These are phyloP conservation scores for Termitomyces heimii DNA, from an alignment of 768 basidiomycete genomes.

Conservation along the genomic window DNA sequence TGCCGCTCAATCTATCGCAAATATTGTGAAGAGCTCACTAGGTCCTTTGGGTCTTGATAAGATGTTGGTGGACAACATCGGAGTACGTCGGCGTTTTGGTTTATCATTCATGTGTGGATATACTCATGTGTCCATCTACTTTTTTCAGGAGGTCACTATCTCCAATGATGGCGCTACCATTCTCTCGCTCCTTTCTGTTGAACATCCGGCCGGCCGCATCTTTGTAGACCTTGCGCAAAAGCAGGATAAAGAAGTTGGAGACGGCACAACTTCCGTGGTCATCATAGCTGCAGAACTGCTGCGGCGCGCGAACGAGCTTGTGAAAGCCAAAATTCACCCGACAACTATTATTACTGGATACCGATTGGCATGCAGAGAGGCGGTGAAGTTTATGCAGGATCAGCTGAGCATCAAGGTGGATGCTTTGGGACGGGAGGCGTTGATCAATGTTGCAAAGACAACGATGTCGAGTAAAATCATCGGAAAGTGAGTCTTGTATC, in stretches of 20 bases:
- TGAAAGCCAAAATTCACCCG: slow-evolving; percentile 97
- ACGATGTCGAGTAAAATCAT: slow-evolving; percentile 99
- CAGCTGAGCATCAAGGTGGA: slow-evolving; percentile 95
- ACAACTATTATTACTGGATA: slow-evolving; percentile 99
- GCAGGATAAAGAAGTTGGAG: slow-evolving; percentile 98
- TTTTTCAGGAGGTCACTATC: slow-evolving; percentile 89
- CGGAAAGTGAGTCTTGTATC: slow-evolving; percentile 65
- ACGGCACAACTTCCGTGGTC: slow-evolving; percentile 98
- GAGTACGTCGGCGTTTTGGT: slow-evolving; percentile 49
- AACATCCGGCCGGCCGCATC: slow-evolving; percentile 95
- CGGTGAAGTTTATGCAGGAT: slow-evolving; percentile 97
- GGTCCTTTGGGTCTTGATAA: slow-evolving; percentile 95
- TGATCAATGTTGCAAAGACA: slow-evolving; percentile 96
- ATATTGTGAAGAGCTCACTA: slow-evolving; percentile 93
- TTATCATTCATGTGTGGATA: background rate
- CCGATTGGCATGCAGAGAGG: slow-evolving; percentile 93
- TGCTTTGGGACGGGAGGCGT: slow-evolving; percentile 80
- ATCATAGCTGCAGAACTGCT: slow-evolving; percentile 97
- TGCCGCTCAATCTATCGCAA: slow-evolving; percentile 94
- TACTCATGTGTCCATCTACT: slow-evolving; percentile 3
- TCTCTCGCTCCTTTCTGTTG: slow-evolving; percentile 85
- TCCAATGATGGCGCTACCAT: slow-evolving; percentile 99
- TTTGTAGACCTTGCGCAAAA: slow-evolving; percentile 99
- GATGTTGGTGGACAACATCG: slow-evolving; percentile 98
- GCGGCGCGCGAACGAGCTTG: slow-evolving; percentile 94